These are phyloP conservation scores for Gremmenia infestans DNA, from an alignment of 2,329 filamentous ascomycete genomes.

Conservation along the genomic window DNA sequence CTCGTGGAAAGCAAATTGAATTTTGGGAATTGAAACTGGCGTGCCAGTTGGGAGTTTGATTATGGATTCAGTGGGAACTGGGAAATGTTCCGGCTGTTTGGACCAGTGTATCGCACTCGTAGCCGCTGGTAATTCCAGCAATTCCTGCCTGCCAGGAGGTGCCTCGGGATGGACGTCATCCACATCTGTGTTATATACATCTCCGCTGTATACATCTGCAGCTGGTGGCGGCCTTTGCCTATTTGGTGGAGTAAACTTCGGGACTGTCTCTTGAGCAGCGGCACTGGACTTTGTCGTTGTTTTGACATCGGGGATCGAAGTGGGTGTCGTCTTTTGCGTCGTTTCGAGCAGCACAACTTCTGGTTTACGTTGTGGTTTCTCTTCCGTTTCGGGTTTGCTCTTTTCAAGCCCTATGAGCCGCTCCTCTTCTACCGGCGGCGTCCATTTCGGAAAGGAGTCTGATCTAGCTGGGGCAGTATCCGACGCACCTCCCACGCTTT, in stretches of 20 bases:
- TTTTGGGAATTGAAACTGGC: slow-evolving; percentile 64
- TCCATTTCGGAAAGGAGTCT: background rate
- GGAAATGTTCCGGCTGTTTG: slow-evolving; percentile 71
- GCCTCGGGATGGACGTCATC: slow-evolving; percentile 24
- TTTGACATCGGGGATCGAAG: background rate
- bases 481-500: background rate
- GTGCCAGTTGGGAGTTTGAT: slow-evolving; percentile 70
- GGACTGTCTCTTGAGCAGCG: slow-evolving; percentile 12
- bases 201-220: slow-evolving; percentile 2
- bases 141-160: slow-evolving; percentile 28
- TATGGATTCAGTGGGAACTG: slow-evolving; percentile 63
- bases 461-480: background rate
- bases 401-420: background rate
- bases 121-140: slow-evolving; percentile 9
- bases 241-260: slow-evolving; percentile 24
- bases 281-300: slow-evolving; percentile 3
- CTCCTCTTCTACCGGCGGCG: background rate
- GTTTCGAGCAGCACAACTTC: no score
- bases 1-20: slow-evolving; percentile 68
- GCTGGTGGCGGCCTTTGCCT: slow-evolving; percentile 17
- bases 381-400: background rate
- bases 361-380: no score
- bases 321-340: background rate
- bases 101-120: slow-evolving; percentile 59
- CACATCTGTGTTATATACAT: slow-evolving; percentile 4